Evolutionary conservation across 805 yeast species (phyloP).

Genomic region (Wickerhamomyces bisporus): DNA sequence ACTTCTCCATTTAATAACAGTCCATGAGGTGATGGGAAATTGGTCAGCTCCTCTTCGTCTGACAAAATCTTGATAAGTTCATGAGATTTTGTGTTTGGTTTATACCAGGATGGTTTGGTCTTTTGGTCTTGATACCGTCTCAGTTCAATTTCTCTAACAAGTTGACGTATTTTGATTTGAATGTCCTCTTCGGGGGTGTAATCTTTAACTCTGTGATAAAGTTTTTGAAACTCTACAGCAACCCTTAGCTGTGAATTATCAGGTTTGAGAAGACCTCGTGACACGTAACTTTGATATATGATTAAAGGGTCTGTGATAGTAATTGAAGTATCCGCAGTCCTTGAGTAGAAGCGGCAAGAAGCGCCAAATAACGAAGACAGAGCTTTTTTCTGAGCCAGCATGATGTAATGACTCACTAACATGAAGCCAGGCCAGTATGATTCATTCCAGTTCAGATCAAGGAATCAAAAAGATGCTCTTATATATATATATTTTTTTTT

Average conservation of each 20-base stretch:
- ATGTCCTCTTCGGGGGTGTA: constrained; percentile 39
- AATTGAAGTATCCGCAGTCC: constrained; percentile 20
- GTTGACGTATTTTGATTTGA: constrained; percentile 16
- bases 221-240: constrained; percentile 56
- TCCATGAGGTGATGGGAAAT: constrained; percentile 60
- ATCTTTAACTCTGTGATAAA: constrained; percentile 52
- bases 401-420: too few relatives aligned
- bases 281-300: constrained; percentile 49
- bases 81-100: constrained; percentile 12
- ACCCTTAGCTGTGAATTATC: constrained; percentile 61
- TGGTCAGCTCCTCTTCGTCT: constrained; percentile 55
- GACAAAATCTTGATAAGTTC: constrained; percentile 46
- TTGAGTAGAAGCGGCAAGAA: neutral
- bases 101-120: constrained; percentile 7
- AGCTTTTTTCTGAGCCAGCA: too few relatives aligned
- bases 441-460: too few relatives aligned
- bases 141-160: constrained; percentile 30
- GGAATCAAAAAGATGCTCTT: too few relatives aligned
- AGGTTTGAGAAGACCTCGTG: constrained; percentile 43
- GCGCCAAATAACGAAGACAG: too few relatives aligned
- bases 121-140: neutral
- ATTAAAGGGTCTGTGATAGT: constrained; percentile 59
- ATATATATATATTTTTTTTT: too few relatives aligned
- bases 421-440: too few relatives aligned
- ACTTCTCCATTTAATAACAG: constrained; percentile 59